Evolutionary conservation across 176 grass and related monocot genomes (phyloP), one percentile per base, ranked within the genome.

Genomic region (Themeda triandra): DNA sequence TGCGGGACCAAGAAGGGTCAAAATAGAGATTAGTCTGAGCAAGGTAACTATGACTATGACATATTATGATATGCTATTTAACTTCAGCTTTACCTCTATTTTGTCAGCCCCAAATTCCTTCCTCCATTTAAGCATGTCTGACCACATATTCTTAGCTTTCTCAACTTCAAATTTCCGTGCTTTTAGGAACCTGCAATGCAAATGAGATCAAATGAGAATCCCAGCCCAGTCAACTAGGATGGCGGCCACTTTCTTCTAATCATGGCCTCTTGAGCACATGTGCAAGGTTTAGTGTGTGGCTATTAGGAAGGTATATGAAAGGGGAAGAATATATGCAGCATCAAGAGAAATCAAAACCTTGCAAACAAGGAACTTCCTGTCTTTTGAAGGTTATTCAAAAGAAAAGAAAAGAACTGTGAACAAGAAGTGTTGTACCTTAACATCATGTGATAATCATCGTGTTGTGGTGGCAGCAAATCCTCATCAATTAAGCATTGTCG

Each of bases 391-490:
- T 30, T 49, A 17, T 73, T 73, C 15, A 19, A 27, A 63, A 63
- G 27, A 30, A 8, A 59, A 17, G 39, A 13, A n/a, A 39, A 25
- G 0, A 46, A 45, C 14, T 46, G 64, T 83, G 66, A 93, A 27
- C 13, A 66, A 41, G 2, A 63, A 18, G 82, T 79, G 60, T 1
- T 15, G 46, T 82, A 99, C 97, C 97, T 99, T 76, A 99, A 75
- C 88, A 99, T 91, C 90, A 92, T 96, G 85, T 96, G 93, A 86
- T 99, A 96, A 89, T 95, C 91, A 85, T 99, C 96, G 71, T 90
- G 93, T 23, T 91, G 85, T 29, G 73, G 66, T 37, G 96, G 93
- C 82, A 99, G 78, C 80, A 99, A 84, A 24, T 96, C 88, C 62
- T 99, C 96, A 62, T 85, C 73, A 80, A 88, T 76, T 73, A 99